A percentile compares a stretch with the other conserved stretches of the same genome.
phyloP scores from a whole-genome alignment of 495 filamentous ascomycete genomes.

The Neurospora terricola region DNA sequence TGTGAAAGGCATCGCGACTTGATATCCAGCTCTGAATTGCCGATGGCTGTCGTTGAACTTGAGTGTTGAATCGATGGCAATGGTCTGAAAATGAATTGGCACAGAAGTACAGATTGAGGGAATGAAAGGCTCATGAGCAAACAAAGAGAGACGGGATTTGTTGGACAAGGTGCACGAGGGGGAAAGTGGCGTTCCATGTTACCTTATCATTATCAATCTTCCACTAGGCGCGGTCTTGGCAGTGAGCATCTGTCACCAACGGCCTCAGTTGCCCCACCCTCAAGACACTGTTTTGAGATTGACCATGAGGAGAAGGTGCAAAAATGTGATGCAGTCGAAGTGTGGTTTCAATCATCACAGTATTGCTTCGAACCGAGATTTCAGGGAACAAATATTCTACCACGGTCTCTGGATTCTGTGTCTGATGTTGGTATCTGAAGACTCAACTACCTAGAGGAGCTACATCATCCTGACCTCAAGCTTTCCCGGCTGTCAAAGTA shows the following conservation, averaged over 20 bases:
- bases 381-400: neutral
- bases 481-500: neutral
- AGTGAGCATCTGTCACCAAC: neutral
- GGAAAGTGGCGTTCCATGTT: neutral
- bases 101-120: neutral
- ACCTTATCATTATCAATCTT: neutral
- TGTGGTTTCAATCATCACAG: no score
- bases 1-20: neutral
- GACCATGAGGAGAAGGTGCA: neutral
- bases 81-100: neutral
- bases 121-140: neutral
- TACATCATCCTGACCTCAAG: neutral
- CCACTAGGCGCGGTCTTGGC: neutral
- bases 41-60: neutral
- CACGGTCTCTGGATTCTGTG: neutral
- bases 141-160: neutral
- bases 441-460: neutral
- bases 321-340: neutral
- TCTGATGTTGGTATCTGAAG: neutral
- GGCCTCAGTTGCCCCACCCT: neutral
- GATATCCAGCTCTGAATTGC: neutral
- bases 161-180: neutral
- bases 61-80: neutral
- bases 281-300: neutral
- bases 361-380: neutral